These are phyloP conservation scores for Colletotrichum endophyticum DNA, from an alignment of 2,329 filamentous ascomycete species.

Conservation along the genomic window DNA sequence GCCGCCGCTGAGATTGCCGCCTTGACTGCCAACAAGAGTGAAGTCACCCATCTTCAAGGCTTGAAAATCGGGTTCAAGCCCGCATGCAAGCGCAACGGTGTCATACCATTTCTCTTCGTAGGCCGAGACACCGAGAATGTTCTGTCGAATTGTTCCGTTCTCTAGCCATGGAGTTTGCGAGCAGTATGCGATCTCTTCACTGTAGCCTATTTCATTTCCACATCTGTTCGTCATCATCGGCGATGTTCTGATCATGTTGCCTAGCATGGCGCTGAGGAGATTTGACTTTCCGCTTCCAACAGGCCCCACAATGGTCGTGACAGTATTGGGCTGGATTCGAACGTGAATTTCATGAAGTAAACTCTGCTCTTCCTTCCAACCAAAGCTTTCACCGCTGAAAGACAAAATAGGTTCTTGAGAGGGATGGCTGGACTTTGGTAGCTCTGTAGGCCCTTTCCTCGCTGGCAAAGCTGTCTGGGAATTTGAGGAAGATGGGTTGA, in stretches of 20 bases:
- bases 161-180: constrained; percentile 8
- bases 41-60: not conserved
- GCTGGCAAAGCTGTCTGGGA: not conserved
- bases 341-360: not conserved
- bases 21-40: not conserved
- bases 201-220: accelerated
- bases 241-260: not conserved
- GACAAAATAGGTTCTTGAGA: not conserved
- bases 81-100: not conserved
- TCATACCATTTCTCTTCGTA: constrained; percentile 5
- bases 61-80: not conserved
- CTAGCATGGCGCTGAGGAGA: not conserved
- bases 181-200: not conserved
- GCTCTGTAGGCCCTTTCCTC: not conserved
- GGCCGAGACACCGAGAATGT: not conserved
- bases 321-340: not conserved
- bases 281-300: constrained; percentile 19
- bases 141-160: not conserved
- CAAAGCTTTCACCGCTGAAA: not conserved
- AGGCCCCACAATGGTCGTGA: constrained; percentile 9
- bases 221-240: not conserved
- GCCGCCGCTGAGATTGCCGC: not conserved
- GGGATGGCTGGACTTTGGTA: not conserved
- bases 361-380: not conserved
- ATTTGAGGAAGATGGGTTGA: not conserved